A percentile compares a stretch with the other conserved stretches of the same genome.
phyloP scores from a whole-genome alignment of 257 asterid genomes.

The Vinca minor region DNA sequence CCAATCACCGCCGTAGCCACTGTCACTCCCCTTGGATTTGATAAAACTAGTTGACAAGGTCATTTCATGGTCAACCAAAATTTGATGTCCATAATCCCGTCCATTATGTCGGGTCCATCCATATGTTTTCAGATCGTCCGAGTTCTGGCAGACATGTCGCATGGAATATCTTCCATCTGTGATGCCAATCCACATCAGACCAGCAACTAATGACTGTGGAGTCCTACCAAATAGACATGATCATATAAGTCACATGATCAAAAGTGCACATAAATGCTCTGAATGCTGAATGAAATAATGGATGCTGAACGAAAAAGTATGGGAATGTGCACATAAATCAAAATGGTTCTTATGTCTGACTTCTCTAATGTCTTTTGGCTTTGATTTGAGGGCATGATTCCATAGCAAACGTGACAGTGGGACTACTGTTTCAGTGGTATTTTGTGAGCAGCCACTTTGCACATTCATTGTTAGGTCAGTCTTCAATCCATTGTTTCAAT shows the following conservation, averaged over 20 bases:
- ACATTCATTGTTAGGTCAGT: no score
- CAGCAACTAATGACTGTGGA: constrained; percentile 81
- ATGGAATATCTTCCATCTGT: constrained; percentile 73
- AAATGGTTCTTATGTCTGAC: no score
- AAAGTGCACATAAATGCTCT: no score
- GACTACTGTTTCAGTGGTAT: no score
- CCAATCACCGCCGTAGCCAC: constrained; percentile 99
- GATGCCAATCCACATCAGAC: constrained; percentile 95
- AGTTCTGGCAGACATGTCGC: constrained; percentile 88
- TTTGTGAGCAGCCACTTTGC: no score
- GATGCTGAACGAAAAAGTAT: no score
- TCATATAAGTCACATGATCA: neutral
- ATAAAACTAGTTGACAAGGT: constrained; percentile 71
- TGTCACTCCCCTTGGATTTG: constrained; percentile 60
- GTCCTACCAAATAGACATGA: constrained; percentile 45
- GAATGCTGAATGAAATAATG: no score
- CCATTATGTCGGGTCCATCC: constrained; percentile 96
- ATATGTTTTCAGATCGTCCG: constrained; percentile 75
- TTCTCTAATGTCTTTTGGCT: no score
- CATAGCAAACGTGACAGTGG: no score
- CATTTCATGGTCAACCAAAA: constrained; percentile 67
- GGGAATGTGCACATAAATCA: no score
- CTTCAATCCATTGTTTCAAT: no score
- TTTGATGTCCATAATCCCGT: constrained; percentile 84
- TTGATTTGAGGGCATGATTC: no score